Evolutionary conservation across 495 filamentous ascomycete species (phyloP), one percentile per base, ranked within the genome.

Genomic region (Aspergillus affinis): DNA sequence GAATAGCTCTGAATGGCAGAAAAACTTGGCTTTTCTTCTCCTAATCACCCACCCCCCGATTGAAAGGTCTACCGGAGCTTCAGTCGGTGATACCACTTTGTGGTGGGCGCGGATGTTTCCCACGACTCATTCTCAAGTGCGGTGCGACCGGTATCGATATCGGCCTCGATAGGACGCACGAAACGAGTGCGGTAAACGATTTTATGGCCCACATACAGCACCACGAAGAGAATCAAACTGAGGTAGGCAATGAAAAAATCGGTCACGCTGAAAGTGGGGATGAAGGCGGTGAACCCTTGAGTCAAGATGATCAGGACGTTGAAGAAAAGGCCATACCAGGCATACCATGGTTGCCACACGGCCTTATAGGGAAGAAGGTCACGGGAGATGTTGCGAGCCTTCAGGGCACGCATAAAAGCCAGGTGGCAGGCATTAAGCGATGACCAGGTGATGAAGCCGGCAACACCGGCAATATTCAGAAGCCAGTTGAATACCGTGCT

Each of bases 221-320:
- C 78, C 36, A 80, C 70, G 30, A 86, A 89, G 21, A 89, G 62
- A 48, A 88, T 86, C 46, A 89, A 63, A 59, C 82, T 85, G 54
- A 87, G 74, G 58, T 89, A 89, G 8, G 80, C 76, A 13, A 82
- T 81, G 56, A 88, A 87, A 62, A 88, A 88, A 20, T 75, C 69
- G 65, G 75, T 71, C 10, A 80, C 78, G 57, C 70, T 69, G 83
- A 88, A 91, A 6, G 53, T 56, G 0, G 79, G 78, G 48, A 90
- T 84, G 70, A 88, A 91, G 3, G 80, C 73, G 5, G 82, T 87
- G 69, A 91, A 91, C 6, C 88, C 88, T 69, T 90, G 86, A 5
- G 87, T 89, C 15, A 91, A 45, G 51, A 84, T 82, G 62, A 90
- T 86, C 48, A 90, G 67, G 21, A 82, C 58, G 74, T 81, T 86